A percentile compares a stretch with the other conserved stretches of the same genome.
Evolutionary conservation across 225 moss, liverwort and hornwort species (phyloP).

Genomic region (Physcomitrium patens): DNA sequence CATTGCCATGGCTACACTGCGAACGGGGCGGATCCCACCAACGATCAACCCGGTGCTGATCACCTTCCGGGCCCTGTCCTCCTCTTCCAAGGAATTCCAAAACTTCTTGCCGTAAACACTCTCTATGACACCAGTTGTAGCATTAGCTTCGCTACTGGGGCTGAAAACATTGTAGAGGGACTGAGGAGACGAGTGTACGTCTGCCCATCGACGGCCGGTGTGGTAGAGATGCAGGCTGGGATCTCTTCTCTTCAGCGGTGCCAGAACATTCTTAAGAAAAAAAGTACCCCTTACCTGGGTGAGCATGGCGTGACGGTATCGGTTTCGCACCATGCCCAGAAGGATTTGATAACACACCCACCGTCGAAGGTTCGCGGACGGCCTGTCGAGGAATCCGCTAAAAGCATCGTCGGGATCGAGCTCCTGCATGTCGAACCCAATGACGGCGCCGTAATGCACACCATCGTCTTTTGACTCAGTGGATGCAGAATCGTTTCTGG

Average conservation of each 20-base stretch:
- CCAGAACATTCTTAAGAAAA: constrained; percentile 33
- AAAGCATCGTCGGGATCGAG: constrained; percentile 48
- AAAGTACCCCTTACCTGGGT: constrained; percentile 43
- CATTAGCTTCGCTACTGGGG: not conserved
- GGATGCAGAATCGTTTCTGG: not conserved
- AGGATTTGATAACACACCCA: constrained; percentile 59
- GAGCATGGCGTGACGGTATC: constrained; percentile 48
- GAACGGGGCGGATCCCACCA: constrained; percentile 46
- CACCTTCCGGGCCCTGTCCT: constrained; percentile 40
- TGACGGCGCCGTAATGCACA: constrained; percentile 37
- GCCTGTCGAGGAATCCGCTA: constrained; percentile 43
- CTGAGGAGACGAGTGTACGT: not conserved
- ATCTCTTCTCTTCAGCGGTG: constrained; percentile 43
- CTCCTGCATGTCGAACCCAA: constrained; percentile 60
- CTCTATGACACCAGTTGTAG: constrained; percentile 20
- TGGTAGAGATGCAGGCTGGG: constrained; percentile 45
- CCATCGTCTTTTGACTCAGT: not conserved
- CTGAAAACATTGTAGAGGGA: not conserved
- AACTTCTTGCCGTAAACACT: constrained; percentile 39
- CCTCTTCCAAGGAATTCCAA: constrained; percentile 40
- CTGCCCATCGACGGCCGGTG: constrained; percentile 32
- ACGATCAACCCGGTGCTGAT: constrained; percentile 44
- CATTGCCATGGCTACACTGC: constrained; percentile 51
- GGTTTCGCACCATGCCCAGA: constrained; percentile 51
- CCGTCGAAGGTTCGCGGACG: constrained; percentile 41